Conservation (phyloP, 2,329 filamentous ascomycete species). For the Scedosporium minutisporum region DNA sequence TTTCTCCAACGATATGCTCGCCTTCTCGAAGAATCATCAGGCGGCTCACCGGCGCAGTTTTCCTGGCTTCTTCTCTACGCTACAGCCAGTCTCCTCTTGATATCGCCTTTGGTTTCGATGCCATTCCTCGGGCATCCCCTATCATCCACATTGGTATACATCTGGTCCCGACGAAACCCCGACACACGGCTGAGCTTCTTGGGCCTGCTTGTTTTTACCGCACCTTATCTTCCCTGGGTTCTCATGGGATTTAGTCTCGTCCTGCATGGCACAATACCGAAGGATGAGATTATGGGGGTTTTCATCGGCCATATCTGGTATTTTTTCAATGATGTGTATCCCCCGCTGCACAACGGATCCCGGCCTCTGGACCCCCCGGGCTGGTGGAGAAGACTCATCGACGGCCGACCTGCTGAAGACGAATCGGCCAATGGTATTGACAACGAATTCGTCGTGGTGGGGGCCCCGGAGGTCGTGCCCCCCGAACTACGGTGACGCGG, state of each 20-base stretch:
- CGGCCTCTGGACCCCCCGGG: slow-evolving; percentile 78
- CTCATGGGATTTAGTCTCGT: slow-evolving; percentile 85
- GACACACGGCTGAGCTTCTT: slow-evolving; percentile 84
- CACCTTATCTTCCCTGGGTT: slow-evolving; percentile 93
- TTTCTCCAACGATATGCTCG: slow-evolving; percentile 95
- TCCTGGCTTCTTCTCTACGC: slow-evolving; percentile 89
- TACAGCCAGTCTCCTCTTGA: slow-evolving; percentile 63
- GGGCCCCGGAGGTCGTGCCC: slow-evolving; percentile 17
- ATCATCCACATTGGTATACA: slow-evolving; percentile 89
- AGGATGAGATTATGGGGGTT: slow-evolving; percentile 93
- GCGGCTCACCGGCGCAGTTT: slow-evolving; percentile 83
- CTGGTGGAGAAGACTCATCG: slow-evolving; percentile 86
- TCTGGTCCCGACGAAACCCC: slow-evolving; percentile 92
- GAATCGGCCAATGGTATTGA: slow-evolving; percentile 46
- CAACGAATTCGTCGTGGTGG: slow-evolving; percentile 53
- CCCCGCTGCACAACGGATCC: slow-evolving; percentile 74
- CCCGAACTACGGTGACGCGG: slow-evolving; percentile 3
- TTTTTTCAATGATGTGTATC: slow-evolving; percentile 96
- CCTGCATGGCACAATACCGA: slow-evolving; percentile 81
- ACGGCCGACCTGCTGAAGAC: slow-evolving; percentile 34
- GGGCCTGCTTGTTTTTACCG: slow-evolving; percentile 81
- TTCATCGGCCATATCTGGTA: slow-evolving; percentile 96
- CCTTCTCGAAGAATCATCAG: slow-evolving; percentile 89
- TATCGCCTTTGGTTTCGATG: slow-evolving; percentile 83
- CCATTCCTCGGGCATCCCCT: slow-evolving; percentile 91